Conservation (phyloP, 768 basidiomycete genomes). For the Auriscalpium orientale region DNA sequence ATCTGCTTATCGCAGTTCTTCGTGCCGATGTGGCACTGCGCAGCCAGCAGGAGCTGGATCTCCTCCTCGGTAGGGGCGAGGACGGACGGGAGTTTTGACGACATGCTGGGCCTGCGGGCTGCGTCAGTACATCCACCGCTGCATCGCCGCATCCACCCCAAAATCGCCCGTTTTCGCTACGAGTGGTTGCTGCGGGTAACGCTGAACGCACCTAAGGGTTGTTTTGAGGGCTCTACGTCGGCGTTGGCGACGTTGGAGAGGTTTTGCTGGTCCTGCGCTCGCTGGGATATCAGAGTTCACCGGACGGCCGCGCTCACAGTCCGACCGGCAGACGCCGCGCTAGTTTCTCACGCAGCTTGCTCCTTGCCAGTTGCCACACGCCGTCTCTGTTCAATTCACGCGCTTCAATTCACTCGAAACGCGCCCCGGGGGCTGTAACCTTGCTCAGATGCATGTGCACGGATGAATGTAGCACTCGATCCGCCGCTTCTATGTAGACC, state of each 20-base stretch:
- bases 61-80: constrained; percentile 96
- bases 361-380: too few species aligned
- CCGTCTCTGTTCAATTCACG: too few species aligned
- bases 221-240: constrained; percentile 33
- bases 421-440: neutral
- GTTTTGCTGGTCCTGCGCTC: constrained; percentile 11
- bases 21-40: constrained; percentile 93
- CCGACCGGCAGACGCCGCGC: constrained; percentile 7
- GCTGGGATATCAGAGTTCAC: constrained; percentile 8
- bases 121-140: constrained; percentile 26
- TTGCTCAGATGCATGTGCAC: neutral
- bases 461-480: too few species aligned
- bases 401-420: neutral
- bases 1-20: constrained; percentile 99
- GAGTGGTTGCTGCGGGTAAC: constrained; percentile 20
- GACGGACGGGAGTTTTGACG: constrained; percentile 91
- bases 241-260: constrained; percentile 28
- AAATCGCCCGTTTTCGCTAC: constrained; percentile 10
- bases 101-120: constrained; percentile 34
- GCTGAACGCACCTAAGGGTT: constrained; percentile 32
- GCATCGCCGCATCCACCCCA: constrained; percentile 27
- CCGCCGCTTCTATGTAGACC: too few species aligned
- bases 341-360: neutral
- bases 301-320: neutral
- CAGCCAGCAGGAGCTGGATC: constrained; percentile 89